A percentile compares a stretch with the other conserved stretches of the same genome.
Evolutionary conservation across 2,329 filamentous ascomycete genomes (phyloP).

Genomic region (Alternaria metachromatica): DNA sequence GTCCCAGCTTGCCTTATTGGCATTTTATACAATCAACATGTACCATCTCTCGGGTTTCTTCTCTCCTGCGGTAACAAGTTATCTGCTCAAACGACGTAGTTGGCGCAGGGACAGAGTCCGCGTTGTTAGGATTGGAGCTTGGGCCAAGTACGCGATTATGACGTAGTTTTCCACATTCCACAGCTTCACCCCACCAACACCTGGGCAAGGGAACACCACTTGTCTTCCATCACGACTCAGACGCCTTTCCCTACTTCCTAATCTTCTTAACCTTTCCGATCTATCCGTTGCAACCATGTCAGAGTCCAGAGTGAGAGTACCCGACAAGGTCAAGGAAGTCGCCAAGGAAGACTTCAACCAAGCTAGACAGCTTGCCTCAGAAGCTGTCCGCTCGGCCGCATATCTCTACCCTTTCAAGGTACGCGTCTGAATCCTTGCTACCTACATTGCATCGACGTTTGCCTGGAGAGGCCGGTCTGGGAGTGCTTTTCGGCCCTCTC

Average conservation of each 20-base stretch:
- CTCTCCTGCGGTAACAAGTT: neutral
- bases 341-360: slow-evolving; percentile 74
- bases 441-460: neutral
- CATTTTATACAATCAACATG: neutral
- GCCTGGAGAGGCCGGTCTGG: neutral
- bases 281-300: slow-evolving; percentile 18
- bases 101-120: neutral
- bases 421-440: slow-evolving; percentile 11
- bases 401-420: slow-evolving; percentile 86
- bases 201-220: neutral
- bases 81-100: neutral
- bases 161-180: slow-evolving; percentile 11
- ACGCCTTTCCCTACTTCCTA: slow-evolving; percentile 8
- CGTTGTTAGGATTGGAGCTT: slow-evolving; percentile 4
- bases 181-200: slow-evolving; percentile 16
- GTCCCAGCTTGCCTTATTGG: neutral
- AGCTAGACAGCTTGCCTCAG: slow-evolving; percentile 67
- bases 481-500: neutral
- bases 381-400: slow-evolving; percentile 76
- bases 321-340: slow-evolving; percentile 63
- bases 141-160: slow-evolving; percentile 13
- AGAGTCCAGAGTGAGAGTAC: slow-evolving; percentile 36
- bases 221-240: slow-evolving; percentile 13
- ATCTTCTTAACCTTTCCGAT: slow-evolving; percentile 5
- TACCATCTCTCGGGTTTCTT: neutral